Percentiles rank a stretch among this genome's conserved stretches.
These are phyloP conservation scores for Nemania abortiva DNA, from an alignment of 2,329 filamentous ascomycete species.

Conservation along the genomic window DNA sequence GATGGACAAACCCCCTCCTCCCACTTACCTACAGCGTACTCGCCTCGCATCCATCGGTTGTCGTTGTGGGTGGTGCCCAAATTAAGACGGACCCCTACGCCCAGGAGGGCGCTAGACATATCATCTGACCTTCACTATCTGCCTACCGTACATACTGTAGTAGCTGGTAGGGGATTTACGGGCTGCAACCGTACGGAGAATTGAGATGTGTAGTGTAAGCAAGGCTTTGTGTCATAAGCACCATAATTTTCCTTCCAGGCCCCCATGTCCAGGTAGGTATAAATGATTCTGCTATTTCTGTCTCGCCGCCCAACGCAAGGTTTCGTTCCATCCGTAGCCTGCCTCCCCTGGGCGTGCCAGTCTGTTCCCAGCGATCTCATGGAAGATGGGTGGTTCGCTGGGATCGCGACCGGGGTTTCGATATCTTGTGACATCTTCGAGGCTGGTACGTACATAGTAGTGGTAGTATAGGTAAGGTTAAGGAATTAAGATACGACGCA, in stretches of 20 bases:
- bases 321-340: background rate
- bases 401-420: slow-evolving; percentile 21
- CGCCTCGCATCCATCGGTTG: background rate
- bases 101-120: background rate
- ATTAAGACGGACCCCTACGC: background rate
- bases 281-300: background rate
- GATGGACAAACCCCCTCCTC: background rate
- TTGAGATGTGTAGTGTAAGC: slow-evolving; percentile 8
- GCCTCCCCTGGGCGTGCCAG: background rate
- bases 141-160: background rate
- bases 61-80: background rate
- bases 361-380: slow-evolving; percentile 3
- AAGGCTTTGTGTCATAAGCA: slow-evolving; percentile 5
- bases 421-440: slow-evolving; percentile 7
- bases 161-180: background rate
- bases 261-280: background rate
- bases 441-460: background rate
- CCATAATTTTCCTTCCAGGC: background rate
- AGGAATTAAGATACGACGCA: no score
- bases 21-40: background rate
- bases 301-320: background rate
- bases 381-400: background rate
- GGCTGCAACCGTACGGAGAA: slow-evolving; percentile 15
- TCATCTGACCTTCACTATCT: background rate
- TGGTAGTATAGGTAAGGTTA: no score